These are phyloP conservation scores for Neophaeococcomyces mojaviensis DNA, from an alignment of 2,329 filamentous ascomycete species.

Conservation along the genomic window DNA sequence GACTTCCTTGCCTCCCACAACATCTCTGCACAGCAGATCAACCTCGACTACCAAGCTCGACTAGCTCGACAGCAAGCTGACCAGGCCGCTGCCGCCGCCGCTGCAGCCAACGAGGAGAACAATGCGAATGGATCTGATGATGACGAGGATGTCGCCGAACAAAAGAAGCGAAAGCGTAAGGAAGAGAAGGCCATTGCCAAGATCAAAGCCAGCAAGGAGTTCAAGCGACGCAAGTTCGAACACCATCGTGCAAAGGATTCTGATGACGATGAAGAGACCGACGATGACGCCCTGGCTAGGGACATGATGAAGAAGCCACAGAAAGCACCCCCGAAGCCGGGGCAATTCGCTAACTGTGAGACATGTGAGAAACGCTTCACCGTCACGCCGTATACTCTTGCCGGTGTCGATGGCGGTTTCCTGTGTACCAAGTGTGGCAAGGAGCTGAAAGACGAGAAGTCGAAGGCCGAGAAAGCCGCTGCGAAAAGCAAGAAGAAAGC, in stretches of 20 bases:
- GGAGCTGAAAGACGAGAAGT: conserved; percentile 60
- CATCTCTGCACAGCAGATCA: conserved; percentile 58
- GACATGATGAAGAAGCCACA: conserved; percentile 49
- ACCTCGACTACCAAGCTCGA: conserved; percentile 51
- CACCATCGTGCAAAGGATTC: conserved; percentile 31
- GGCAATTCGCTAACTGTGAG: conserved; percentile 83
- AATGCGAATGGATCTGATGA: conserved; percentile 28
- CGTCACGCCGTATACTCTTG: conserved; percentile 80
- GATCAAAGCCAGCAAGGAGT: conserved; percentile 45
- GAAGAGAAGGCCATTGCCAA: conserved; percentile 39
- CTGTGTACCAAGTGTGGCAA: conserved; percentile 77
- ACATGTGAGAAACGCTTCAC: conserved; percentile 82
- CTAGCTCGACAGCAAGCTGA: conserved; percentile 35
- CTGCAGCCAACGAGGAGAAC: conserved; percentile 27
- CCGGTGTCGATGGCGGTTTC: conserved; percentile 75
- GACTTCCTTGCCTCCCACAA: conserved; percentile 63
- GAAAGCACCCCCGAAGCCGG: conserved; percentile 51
- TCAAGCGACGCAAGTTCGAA: conserved; percentile 40
- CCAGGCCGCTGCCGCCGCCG: conserved; percentile 27
- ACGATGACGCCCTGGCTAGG: conserved; percentile 35
- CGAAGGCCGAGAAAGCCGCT: conserved; percentile 51
- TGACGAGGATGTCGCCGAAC: conserved; percentile 33
- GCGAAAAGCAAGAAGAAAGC: conserved; percentile 41
- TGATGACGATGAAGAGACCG: conserved; percentile 36
- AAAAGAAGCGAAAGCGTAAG: conserved; percentile 51